Evolutionary conservation across 106 monocot genomes (phyloP).

Genomic region (Chionographis japonica): DNA sequence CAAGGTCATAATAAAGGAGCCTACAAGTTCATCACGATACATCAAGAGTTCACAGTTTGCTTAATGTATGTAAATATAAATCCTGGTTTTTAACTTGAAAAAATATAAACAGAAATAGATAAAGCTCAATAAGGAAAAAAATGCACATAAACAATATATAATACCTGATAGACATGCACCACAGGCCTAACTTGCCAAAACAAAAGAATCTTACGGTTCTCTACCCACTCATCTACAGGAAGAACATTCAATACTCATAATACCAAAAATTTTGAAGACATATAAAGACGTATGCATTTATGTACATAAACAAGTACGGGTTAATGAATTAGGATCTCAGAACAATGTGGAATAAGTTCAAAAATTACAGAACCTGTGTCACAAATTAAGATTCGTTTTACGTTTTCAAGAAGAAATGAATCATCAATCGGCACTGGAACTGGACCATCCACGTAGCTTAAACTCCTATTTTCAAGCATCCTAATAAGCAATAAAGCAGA

Average conservation of each 20-base stretch:
- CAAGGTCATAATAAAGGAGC: too few species aligned
- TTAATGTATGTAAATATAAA: too few species aligned
- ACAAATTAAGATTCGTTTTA: conserved; percentile 68
- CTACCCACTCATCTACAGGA: conserved; percentile 66
- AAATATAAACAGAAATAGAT: not conserved
- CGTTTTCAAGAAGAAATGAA: conserved; percentile 76
- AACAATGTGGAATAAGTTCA: not conserved
- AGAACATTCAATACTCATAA: conserved; percentile 8
- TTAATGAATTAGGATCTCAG: not conserved
- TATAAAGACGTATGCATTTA: not conserved
- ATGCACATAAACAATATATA: not conserved
- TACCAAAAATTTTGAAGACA: conserved; percentile 1
- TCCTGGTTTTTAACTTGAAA: too few species aligned
- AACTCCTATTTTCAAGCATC: conserved; percentile 88
- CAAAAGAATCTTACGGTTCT: conserved; percentile 76
- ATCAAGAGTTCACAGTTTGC: too few species aligned
- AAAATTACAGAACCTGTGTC: conserved; percentile 58
- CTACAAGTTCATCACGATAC: too few species aligned
- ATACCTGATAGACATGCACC: conserved; percentile 96
- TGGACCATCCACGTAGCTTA: conserved; percentile 89
- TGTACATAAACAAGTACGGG: not conserved
- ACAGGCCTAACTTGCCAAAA: conserved; percentile 99
- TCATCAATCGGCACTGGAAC: conserved; percentile 80
- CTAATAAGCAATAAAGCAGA: conserved; percentile 25
- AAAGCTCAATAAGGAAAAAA: not conserved